Percentiles rank a stretch among this genome's conserved stretches.
These are phyloP conservation scores for Trichophaea hybrida DNA, from an alignment of 2,329 filamentous ascomycete species.

Conservation along the genomic window DNA sequence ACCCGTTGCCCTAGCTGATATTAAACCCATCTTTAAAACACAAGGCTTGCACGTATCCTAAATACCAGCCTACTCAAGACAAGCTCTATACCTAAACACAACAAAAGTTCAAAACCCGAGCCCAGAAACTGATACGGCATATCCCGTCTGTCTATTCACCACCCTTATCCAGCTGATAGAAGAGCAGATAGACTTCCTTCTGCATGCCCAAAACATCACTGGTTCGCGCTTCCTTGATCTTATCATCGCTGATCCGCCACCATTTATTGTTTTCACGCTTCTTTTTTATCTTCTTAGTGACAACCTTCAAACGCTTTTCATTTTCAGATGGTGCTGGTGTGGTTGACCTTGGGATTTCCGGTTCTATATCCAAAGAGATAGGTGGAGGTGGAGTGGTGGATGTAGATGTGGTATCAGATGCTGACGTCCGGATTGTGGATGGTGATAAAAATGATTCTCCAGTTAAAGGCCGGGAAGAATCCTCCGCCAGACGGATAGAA, in stretches of 20 bases:
- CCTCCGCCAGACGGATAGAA: background rate
- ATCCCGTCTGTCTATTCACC: background rate
- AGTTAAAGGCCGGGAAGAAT: background rate
- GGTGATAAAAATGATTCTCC: background rate
- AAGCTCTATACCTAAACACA: too few species aligned
- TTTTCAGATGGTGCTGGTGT: background rate
- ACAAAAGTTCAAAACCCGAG: too few species aligned
- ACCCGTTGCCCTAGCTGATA: too few species aligned
- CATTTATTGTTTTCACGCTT: conserved; percentile 49
- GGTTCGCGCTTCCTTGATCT: conserved; percentile 87
- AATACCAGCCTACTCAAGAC: too few species aligned
- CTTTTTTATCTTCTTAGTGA: background rate
- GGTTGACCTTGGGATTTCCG: background rate
- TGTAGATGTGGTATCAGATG: background rate
- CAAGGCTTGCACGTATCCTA: too few species aligned
- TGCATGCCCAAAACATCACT: conserved; percentile 85
- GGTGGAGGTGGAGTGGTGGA: background rate
- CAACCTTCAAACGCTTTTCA: background rate
- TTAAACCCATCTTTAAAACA: too few species aligned
- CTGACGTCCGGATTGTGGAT: background rate
- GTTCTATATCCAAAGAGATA: background rate
- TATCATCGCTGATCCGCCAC: conserved; percentile 98
- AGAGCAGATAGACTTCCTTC: conserved; percentile 86
- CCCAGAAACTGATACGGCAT: too few species aligned
- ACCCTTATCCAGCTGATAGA: conserved; percentile 44